Evolutionary conservation across 1,284 basidiomycete genomes (phyloP).

Genomic region (Sanguinoderma infundibulare): DNA sequence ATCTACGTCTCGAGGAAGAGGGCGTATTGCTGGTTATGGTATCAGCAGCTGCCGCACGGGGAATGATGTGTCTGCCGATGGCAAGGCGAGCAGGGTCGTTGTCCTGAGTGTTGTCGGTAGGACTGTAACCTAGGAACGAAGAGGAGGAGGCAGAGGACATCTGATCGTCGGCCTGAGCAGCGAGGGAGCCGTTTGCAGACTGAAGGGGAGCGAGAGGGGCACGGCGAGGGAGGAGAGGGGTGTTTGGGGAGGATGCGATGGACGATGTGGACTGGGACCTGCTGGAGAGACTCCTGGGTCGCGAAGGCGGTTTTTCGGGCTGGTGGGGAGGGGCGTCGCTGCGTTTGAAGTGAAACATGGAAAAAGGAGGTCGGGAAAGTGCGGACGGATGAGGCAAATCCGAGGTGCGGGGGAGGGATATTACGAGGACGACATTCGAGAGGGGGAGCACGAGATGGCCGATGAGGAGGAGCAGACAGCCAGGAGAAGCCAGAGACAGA

Average conservation of each 20-base stretch:
- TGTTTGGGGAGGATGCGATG: slow-evolving; percentile 11
- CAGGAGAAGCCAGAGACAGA: no score
- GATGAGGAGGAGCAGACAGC: slow-evolving; percentile 9
- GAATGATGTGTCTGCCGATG: slow-evolving; percentile 32
- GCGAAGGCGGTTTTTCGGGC: slow-evolving; percentile 25
- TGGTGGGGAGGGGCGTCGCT: slow-evolving; percentile 22
- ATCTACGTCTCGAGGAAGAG: slow-evolving; percentile 30
- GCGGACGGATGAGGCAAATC: not conserved
- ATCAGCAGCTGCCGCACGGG: slow-evolving; percentile 30
- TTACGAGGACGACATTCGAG: slow-evolving; percentile 19
- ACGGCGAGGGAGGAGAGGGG: slow-evolving; percentile 25
- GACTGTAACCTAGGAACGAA: slow-evolving; percentile 30
- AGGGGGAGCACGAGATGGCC: slow-evolving; percentile 5
- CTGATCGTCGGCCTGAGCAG: slow-evolving; percentile 35
- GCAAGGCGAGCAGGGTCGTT: slow-evolving; percentile 29
- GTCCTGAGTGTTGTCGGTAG: slow-evolving; percentile 31
- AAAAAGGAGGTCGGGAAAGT: slow-evolving; percentile 1
- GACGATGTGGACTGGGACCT: slow-evolving; percentile 15
- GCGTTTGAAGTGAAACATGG: slow-evolving; percentile 27
- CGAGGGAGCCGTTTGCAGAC: slow-evolving; percentile 23
- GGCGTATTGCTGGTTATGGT: slow-evolving; percentile 22
- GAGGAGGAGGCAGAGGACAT: slow-evolving; percentile 32
- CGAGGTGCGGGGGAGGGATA: not conserved
- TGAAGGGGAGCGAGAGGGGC: slow-evolving; percentile 36
- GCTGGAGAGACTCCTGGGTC: slow-evolving; percentile 21